These are phyloP conservation scores for Hyphodiscus sp. DNA, from an alignment of 2,329 filamentous ascomycete species.

Conservation along the genomic window DNA sequence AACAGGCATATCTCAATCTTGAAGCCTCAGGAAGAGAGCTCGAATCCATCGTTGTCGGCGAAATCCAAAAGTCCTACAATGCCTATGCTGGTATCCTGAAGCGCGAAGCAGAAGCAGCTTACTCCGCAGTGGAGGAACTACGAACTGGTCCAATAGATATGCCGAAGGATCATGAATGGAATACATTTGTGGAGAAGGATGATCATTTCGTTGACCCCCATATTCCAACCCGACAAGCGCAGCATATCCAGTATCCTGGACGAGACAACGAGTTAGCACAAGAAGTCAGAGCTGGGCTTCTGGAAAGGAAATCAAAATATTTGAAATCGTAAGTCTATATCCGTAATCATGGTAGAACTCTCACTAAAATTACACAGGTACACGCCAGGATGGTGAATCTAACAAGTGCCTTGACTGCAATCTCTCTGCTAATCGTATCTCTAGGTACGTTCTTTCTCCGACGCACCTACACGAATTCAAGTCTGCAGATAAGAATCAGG, in stretches of 20 bases:
- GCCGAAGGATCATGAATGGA: conserved; percentile 90
- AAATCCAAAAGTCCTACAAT: conserved; percentile 97
- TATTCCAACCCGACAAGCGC: conserved; percentile 67
- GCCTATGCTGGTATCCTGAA: conserved; percentile 87
- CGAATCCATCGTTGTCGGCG: conserved; percentile 91
- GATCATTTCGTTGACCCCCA: conserved; percentile 83
- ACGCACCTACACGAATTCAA: conserved; percentile 99
- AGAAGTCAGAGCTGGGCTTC: conserved; percentile 82
- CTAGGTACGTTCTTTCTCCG: conserved; percentile 88
- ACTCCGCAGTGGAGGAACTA: conserved; percentile 71
- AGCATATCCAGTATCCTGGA: conserved; percentile 87
- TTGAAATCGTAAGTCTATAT: conserved; percentile 68
- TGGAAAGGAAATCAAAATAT: conserved; percentile 98
- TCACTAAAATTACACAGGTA: neutral
- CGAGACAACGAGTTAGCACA: conserved; percentile 72
- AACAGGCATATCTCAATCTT: conserved; percentile 83
- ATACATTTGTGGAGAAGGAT: conserved; percentile 68
- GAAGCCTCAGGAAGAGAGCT: conserved; percentile 92
- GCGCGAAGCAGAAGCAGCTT: conserved; percentile 79
- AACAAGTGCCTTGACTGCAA: neutral
- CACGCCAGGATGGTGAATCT: neutral
- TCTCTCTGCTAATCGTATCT: neutral
- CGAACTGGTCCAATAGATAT: conserved; percentile 82
- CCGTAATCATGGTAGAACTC: conserved; percentile 55
- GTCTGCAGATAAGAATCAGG: conserved; percentile 87